Base-by-base conservation (phyloP, 2,329 filamentous ascomycete species). In the Alternaria consortialis region DNA sequence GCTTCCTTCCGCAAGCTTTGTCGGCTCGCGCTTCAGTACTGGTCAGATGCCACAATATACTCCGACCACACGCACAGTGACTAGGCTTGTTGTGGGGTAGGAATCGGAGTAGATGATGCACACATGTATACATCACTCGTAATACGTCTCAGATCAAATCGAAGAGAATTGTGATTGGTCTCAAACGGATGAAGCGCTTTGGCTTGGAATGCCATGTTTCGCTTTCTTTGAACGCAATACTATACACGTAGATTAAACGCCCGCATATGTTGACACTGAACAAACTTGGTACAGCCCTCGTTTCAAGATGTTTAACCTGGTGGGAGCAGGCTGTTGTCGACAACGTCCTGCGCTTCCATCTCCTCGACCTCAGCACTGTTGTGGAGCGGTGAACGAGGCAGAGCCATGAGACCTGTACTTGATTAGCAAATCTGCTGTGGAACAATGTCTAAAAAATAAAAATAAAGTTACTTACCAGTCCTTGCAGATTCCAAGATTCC, bases 401-500 rank as follows among this genome's bases (percentile, higher is more conserved):
- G 85, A 48, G 95, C 95, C 94, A 98, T 99, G 60, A 99, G 86
- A 79, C 95, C 82, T 84, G 56, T n/a, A 31, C 52, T 25, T 25
- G 23, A 63, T 71, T 65, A 75, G 57, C 42, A 29, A 34, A 12
- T 17, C 32, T 20, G 5, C 46, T 25, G n/a, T 50, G 20, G 20
- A 20, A 20, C 20, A 20, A 20, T 20, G 20, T 20, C 20, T 20
- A 20, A 20, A 20, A 20, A 20, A 20, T 20, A 20, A 20, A 20
- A 20, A 20, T 20, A 20, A 20, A 20, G 2, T 20, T 20, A 20
- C 81, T 79, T 62, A 85, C 83, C 95, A 59, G 95, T 98, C 63
- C 95, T 89, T 53, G 94, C 93, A 52, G 94, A 97, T 83, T 99
- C 95, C 53, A 99, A 86, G 71, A 99, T 97, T 76, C 95, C 95